These are phyloP conservation scores for Fomitopsis pinicola DNA, from an alignment of 1,284 basidiomycete species.

Conservation along the genomic window DNA sequence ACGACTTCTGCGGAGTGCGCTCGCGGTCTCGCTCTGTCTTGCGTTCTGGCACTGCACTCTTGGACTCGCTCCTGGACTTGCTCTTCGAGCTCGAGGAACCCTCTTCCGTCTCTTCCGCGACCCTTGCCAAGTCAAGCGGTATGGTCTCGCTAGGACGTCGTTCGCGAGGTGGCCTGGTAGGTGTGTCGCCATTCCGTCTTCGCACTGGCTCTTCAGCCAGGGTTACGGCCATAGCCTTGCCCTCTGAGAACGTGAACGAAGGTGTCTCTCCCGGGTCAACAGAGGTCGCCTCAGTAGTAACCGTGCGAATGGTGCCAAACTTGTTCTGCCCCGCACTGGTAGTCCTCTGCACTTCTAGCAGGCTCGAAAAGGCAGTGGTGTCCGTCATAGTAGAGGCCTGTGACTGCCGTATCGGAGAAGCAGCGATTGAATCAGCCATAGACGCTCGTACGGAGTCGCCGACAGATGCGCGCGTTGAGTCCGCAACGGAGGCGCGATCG, in stretches of 20 bases:
- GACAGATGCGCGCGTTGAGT: slow-evolving; percentile 31
- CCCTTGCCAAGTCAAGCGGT: slow-evolving; percentile 56
- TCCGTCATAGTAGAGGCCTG: slow-evolving; percentile 48
- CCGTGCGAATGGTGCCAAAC: slow-evolving; percentile 74
- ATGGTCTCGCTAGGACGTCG: slow-evolving; percentile 58
- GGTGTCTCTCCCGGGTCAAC: slow-evolving; percentile 46
- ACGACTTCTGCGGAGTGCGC: slow-evolving; percentile 16
- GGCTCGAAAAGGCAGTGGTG: slow-evolving; percentile 57
- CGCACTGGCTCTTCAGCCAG: slow-evolving; percentile 42
- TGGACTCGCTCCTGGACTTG: slow-evolving; percentile 19
- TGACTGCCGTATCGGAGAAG: slow-evolving; percentile 27
- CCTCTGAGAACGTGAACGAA: slow-evolving; percentile 61
- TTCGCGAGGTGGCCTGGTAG: slow-evolving; percentile 36
- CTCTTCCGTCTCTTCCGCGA: slow-evolving; percentile 70
- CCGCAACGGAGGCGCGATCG: slow-evolving; percentile 35
- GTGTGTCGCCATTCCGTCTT: slow-evolving; percentile 32
- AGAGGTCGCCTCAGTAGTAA: slow-evolving; percentile 74
- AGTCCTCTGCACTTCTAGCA: slow-evolving; percentile 49
- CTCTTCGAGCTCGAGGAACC: slow-evolving; percentile 39
- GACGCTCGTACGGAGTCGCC: slow-evolving; percentile 37
- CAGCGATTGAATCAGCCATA: slow-evolving; percentile 20
- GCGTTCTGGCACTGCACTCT: slow-evolving; percentile 1
- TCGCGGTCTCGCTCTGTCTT: slow-evolving; percentile 23
- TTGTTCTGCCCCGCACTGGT: slow-evolving; percentile 45
- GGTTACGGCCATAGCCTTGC: slow-evolving; percentile 42